phyloP scores from a whole-genome alignment of 306 rosid species.

The Ammopiptanthus mongolicus region DNA sequence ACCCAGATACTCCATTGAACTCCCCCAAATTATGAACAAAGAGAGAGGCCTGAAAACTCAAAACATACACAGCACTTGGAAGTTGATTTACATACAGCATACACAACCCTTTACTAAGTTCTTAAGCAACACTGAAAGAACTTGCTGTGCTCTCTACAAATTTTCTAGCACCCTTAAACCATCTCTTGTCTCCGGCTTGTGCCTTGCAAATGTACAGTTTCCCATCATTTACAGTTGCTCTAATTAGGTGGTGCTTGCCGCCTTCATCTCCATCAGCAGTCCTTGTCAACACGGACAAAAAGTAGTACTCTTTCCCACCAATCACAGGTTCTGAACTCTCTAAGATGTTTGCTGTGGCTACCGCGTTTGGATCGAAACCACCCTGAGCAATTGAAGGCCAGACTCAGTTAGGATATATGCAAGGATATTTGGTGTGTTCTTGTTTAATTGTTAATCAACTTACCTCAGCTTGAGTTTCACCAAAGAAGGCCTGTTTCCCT shows the following conservation, averaged over 20 bases:
- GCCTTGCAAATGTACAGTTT: conserved; percentile 91
- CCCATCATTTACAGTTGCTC: conserved; percentile 79
- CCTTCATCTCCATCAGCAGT: conserved; percentile 99
- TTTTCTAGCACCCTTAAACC: conserved; percentile 96
- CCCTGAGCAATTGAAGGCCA: conserved; percentile 49
- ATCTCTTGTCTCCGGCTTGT: conserved; percentile 99
- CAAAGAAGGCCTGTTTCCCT: conserved; percentile 82
- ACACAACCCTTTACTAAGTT: background rate
- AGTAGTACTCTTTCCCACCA: conserved; percentile 62
- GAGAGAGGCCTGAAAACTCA: conserved; percentile 25
- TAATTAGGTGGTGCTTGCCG: conserved; percentile 86
- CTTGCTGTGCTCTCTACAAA: conserved; percentile 65
- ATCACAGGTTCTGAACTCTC: conserved; percentile 34
- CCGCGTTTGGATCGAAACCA: conserved; percentile 75
- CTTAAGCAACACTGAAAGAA: conserved; percentile 93
- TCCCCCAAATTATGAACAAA: conserved; percentile 31
- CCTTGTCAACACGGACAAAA: conserved; percentile 77
- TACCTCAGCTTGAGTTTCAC: conserved; percentile 96
- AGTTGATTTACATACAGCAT: conserved; percentile 41
- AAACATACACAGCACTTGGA: conserved; percentile 26
- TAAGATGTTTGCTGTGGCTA: conserved; percentile 83
- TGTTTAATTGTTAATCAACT: background rate
- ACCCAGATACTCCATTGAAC: conserved; percentile 37
- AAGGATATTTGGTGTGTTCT: background rate
- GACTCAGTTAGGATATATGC: conserved; percentile 10